Evolutionary conservation across 106 monocot genomes (phyloP).

Genomic region (Hemerocallis citrina): DNA sequence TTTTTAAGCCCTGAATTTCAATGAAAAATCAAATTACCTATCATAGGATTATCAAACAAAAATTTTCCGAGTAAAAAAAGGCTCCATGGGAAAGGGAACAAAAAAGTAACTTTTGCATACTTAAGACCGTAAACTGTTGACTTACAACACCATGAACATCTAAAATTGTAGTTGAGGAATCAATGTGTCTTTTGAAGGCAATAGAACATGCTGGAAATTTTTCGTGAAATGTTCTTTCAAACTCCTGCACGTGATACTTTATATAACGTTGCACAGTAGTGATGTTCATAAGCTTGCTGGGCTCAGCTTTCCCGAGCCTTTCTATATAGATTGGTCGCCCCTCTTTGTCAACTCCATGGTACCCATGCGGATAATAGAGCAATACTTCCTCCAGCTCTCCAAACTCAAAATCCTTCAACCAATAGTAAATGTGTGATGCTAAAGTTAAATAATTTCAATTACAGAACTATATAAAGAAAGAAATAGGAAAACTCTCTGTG

Average conservation of each 20-base stretch:
- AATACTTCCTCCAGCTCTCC: constrained; percentile 13
- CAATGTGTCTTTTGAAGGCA: constrained; percentile 48
- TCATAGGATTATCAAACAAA: neutral
- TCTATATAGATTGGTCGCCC: constrained; percentile 27
- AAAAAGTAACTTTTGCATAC: neutral
- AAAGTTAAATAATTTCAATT: neutral
- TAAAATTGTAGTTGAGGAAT: constrained; percentile 46
- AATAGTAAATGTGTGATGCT: neutral
- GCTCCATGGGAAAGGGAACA: neutral
- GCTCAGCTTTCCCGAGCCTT: constrained; percentile 23
- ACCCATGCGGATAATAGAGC: constrained; percentile 20
- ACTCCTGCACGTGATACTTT: constrained; percentile 61
- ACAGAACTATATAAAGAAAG: neutral
- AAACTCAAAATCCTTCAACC: constrained; percentile 18
- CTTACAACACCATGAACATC: constrained; percentile 67
- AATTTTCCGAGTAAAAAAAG: neutral
- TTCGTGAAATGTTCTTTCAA: constrained; percentile 39
- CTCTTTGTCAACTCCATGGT: constrained; percentile 35
- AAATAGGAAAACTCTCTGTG: neutral
- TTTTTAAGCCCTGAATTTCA: constrained; percentile 44
- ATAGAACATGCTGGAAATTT: constrained; percentile 65
- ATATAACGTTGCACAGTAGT: constrained; percentile 54
- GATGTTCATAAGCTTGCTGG: constrained; percentile 33
- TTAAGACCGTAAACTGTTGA: neutral
- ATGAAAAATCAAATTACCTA: neutral